These are phyloP conservation scores for Entomophthora muscae DNA, from an alignment of 371 early-diverging fungal species.

Conservation along the genomic window DNA sequence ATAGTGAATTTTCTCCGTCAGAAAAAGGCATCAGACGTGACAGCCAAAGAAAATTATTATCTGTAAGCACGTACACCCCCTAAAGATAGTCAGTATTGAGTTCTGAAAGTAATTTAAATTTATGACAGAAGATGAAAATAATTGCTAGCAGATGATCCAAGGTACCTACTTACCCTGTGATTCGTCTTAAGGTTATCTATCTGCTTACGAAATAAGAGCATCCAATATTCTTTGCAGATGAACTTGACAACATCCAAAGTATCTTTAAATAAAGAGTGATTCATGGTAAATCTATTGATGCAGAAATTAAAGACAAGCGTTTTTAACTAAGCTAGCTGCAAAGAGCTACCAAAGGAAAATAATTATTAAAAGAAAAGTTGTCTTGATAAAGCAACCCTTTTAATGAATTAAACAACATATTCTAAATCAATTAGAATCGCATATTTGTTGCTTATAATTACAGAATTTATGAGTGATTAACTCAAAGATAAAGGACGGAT, in stretches of 20 bases:
- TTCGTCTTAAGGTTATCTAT: slow-evolving; percentile 96
- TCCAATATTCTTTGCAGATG: slow-evolving; percentile 95
- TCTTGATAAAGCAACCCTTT: too few species aligned
- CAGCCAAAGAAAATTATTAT: slow-evolving; percentile 91
- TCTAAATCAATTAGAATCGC: too few species aligned
- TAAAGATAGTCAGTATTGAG: slow-evolving; percentile 13
- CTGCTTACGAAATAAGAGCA: slow-evolving; percentile 80
- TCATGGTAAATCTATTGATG: slow-evolving; percentile 60
- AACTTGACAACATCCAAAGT: slow-evolving; percentile 91
- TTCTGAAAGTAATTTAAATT: not conserved
- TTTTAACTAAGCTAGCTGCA: too few species aligned
- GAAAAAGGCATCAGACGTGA: slow-evolving; percentile 66
- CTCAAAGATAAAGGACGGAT: too few species aligned
- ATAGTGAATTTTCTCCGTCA: slow-evolving; percentile 54
- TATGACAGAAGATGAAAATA: not conserved
- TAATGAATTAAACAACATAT: too few species aligned
- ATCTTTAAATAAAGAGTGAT: slow-evolving; percentile 68
- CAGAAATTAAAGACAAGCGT: not conserved
- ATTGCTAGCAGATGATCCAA: not conserved
- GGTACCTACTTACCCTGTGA: slow-evolving; percentile 47
- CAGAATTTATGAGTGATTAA: too few species aligned
- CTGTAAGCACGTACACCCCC: slow-evolving; percentile 96
- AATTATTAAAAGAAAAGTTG: too few species aligned
- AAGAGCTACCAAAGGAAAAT: too few species aligned
- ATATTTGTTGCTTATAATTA: too few species aligned